Base-by-base conservation (phyloP, 1,139 yeast species). In the Suhomyces yuchorum region DNA sequence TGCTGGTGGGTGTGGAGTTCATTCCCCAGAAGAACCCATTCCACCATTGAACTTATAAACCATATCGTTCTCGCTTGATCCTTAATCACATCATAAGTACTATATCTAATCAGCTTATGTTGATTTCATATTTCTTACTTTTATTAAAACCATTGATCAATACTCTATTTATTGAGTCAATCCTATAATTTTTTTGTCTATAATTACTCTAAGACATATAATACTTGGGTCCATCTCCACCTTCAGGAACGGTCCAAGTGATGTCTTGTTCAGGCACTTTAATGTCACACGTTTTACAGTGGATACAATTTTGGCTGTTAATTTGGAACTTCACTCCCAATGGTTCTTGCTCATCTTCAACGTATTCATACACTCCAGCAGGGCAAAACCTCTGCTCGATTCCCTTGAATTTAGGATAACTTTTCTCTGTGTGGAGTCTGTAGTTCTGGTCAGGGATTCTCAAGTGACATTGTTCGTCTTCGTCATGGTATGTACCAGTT, bases 141-240 rank as follows among this genome's bases (percentile, higher is more conserved):
- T 8, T 23, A 12, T 23, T 2, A 23, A 23, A 23, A 23, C 9
- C 9, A 23, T 23, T 23, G 26, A 23, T 23, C 26, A 23, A 23
- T n/a, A n/a, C n/a, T 19, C 24, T 19, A 19, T 19, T 20, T 35
- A 20, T 20, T 35, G 18, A 14, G 3, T 14, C 18, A 30, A 14
- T n/a, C 34, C 23, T 35, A 28, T n/a, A 8, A 11, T 7, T 18
- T 8, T 23, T 15, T 6, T 14, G 18, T 39, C 45, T 42, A 36
- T 47, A 41, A 40, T 38, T 12, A 20, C 19, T 28, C 61, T 63
- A 86, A 2, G 91, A 81, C 85, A 86, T 81, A 65, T 82, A 85
- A 67, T 92, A 92, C 67, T 92, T 93, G 51, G 99, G 99, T 8
- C 99, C 99, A 63, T 87, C 98, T 35, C 98, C 97, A 52, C 99